phyloP scores from a whole-genome alignment of 257 asterid species.

The Ophiorrhiza pumila region DNA sequence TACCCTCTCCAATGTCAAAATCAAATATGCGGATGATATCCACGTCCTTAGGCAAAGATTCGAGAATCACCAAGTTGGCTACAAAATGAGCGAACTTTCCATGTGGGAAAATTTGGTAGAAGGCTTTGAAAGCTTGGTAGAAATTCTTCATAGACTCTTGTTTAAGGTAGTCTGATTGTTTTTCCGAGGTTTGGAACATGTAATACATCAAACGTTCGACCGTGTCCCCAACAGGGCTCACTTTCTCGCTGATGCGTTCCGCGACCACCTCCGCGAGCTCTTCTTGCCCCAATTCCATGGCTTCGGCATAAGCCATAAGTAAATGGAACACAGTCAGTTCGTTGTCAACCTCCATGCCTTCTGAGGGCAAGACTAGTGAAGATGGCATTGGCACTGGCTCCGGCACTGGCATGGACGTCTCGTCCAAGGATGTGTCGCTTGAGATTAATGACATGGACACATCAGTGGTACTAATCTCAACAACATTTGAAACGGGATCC shows the following conservation, averaged over 20 bases:
- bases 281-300: conserved; percentile 31
- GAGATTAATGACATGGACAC: neutral
- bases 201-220: conserved; percentile 31
- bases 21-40: conserved; percentile 34
- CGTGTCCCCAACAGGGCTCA: conserved; percentile 34
- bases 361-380: conserved; percentile 28
- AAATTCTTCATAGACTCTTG: conserved; percentile 38
- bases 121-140: conserved; percentile 36
- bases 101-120: conserved; percentile 43
- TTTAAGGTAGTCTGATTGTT: conserved; percentile 29
- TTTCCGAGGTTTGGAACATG: conserved; percentile 33
- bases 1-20: conserved; percentile 53
- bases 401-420: conserved; percentile 7
- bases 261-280: conserved; percentile 28
- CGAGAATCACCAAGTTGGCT: conserved; percentile 52
- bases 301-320: conserved; percentile 41
- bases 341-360: conserved; percentile 28
- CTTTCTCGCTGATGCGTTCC: conserved; percentile 32
- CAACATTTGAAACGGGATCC: conserved; percentile 15
- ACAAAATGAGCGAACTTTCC: conserved; percentile 59
- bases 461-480: conserved; percentile 2
- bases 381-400: neutral
- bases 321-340: conserved; percentile 35
- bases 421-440: conserved; percentile 13
- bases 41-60: conserved; percentile 37